phyloP scores from a whole-genome alignment of 2,329 filamentous ascomycete species.

The Cladosporium sp. region DNA sequence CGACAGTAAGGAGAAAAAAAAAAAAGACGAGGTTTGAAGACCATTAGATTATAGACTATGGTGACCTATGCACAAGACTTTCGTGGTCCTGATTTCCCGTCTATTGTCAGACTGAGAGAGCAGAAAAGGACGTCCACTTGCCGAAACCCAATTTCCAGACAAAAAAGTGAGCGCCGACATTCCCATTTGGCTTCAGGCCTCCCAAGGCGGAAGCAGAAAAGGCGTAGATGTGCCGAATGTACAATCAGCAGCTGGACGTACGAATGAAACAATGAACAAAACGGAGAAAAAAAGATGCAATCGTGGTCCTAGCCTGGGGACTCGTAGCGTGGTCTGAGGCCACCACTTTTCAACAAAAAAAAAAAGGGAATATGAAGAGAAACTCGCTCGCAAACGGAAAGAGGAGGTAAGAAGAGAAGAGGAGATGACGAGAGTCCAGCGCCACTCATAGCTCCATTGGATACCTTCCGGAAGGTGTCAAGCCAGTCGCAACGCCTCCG shows the following conservation, averaged over 20 bases:
- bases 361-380: background rate
- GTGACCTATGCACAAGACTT: background rate
- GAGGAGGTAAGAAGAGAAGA: background rate
- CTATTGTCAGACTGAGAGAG: too few species aligned
- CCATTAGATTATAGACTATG: constrained; percentile 4
- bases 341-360: background rate
- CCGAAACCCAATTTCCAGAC: background rate
- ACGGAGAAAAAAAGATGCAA: background rate
- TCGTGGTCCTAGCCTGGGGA: background rate
- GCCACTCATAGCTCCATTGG: constrained; percentile 22
- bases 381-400: constrained; percentile 6
- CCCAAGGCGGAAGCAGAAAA: background rate
- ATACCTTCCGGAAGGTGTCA: constrained; percentile 31
- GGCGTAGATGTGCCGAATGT: background rate
- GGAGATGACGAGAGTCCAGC: background rate
- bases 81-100: background rate
- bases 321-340: background rate
- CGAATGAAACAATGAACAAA: background rate
- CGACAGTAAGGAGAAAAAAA: background rate
- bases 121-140: background rate
- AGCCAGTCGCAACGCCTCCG: constrained; percentile 23
- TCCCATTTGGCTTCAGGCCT: background rate
- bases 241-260: background rate
- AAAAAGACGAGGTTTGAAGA: background rate
- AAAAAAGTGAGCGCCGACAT: background rate